Evolutionary conservation across 176 grass and related monocot genomes (phyloP), one percentile per base, ranked within the genome.

Genomic region (Thalia dealbata): DNA sequence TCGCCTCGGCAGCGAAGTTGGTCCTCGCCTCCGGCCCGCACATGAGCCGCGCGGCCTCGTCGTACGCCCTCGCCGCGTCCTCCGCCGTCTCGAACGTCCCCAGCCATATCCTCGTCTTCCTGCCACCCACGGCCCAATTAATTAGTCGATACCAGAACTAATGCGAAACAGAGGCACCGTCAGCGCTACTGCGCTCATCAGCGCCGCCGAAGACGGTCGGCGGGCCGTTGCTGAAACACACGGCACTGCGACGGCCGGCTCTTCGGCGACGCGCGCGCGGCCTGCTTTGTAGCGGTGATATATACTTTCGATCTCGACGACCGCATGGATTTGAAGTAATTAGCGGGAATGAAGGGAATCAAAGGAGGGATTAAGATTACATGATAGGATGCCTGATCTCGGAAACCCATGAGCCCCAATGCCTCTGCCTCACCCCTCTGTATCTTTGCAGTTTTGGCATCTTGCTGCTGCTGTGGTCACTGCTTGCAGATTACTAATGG

Each of bases 81-180:
- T 92, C 92, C 44, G 92, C 92, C 12, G 89, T 92, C 52, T 76
- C 89, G 63, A 81, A 96, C 8, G 92, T 96, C 41, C 92, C 92
- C 22, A 96, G 77, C 92, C 92, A 96, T 78, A 96, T 89, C 82
- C 92, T 91, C 67, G 92, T 89, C 85, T 96, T 96, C 78, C 92
- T 96, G 73, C 15, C 6, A 63, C 23, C n/a, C n/a, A 10, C 1
- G 11, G 12, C 11, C 14, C n/a, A 15, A 75, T 71, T 67, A 23
- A 50, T 14, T 59, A 0, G 23, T 22, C 24, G 21, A 51, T 43
- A 2, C 54, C n/a, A 38, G 32, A 38, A 38, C 4, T 38, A 38
- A 38, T 38, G 32, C 32, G 4, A 38, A 4, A 38, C 32, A 38
- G 32, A 4, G 32, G 32, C 32, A 4, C 4, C 32, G 4, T 38